These are phyloP conservation scores for Scheffersomyces ergatensis DNA, from an alignment of 805 yeast genomes.

Conservation along the genomic window DNA sequence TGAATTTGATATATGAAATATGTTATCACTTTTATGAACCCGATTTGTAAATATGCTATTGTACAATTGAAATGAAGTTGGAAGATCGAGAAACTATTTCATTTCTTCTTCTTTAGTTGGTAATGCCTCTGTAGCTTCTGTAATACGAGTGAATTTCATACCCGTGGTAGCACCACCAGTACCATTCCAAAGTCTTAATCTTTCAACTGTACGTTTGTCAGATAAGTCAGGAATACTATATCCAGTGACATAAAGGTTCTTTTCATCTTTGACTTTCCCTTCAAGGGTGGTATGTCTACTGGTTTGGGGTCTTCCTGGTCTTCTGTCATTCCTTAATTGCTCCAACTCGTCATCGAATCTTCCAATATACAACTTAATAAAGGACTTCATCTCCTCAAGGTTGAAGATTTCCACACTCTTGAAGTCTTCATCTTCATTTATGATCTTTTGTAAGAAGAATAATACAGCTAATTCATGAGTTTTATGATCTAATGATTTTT, in stretches of 20 bases:
- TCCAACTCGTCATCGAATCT: constrained; percentile 77
- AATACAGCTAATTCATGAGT: constrained; percentile 59
- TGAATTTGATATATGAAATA: too few relatives aligned
- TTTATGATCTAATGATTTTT: constrained; percentile 55
- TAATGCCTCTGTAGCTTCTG: constrained; percentile 23
- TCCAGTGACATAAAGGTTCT: constrained; percentile 65
- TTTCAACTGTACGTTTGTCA: constrained; percentile 54
- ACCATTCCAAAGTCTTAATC: constrained; percentile 76
- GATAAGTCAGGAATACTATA: constrained; percentile 69
- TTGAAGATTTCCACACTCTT: constrained; percentile 35
- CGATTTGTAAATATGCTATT: too few relatives aligned
- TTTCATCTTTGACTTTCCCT: constrained; percentile 59
- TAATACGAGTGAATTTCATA: constrained; percentile 47
- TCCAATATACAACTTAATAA: constrained; percentile 60
- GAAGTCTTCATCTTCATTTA: constrained; percentile 9
- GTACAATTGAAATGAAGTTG: too few relatives aligned
- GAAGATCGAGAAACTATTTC: too few relatives aligned
- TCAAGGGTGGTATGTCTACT: constrained; percentile 68
- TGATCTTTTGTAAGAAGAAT: constrained; percentile 47
- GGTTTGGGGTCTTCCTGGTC: constrained; percentile 86
- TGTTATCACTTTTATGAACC: too few relatives aligned
- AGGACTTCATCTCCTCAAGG: constrained; percentile 55
- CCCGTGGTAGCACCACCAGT: constrained; percentile 73
- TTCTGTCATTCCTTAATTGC: constrained; percentile 57
- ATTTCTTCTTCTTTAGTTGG: constrained; percentile 21